Conservation (phyloP, 2,329 filamentous ascomycete genomes). For the Chrysosphaeria jannelii region DNA sequence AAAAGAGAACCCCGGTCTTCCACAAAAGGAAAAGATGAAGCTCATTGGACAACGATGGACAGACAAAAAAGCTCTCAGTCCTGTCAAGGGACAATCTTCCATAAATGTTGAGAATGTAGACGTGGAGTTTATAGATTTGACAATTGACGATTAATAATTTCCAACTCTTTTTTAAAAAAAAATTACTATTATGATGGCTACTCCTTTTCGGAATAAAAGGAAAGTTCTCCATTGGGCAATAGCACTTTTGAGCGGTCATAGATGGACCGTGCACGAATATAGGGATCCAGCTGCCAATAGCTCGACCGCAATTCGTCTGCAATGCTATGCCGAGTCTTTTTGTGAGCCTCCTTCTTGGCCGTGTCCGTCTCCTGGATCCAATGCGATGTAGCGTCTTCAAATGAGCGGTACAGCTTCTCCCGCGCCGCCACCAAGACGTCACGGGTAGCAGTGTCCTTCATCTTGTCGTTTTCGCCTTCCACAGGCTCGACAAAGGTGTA, state of each 20-base stretch:
- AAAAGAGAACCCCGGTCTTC: constrained; percentile 21
- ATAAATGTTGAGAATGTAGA: constrained; percentile 1
- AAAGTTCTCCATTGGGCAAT: constrained; percentile 29
- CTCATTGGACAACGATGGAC: constrained; percentile 32
- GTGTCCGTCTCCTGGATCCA: constrained; percentile 34
- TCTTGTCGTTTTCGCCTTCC: constrained; percentile 42
- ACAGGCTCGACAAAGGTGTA: constrained; percentile 59
- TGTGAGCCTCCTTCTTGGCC: constrained; percentile 16
- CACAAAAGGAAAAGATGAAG: constrained; percentile 39
- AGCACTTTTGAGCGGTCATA: constrained; percentile 64
- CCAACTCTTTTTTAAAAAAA: too few species aligned
- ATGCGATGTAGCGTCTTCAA: constrained; percentile 39
- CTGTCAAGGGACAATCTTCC: constrained; percentile 1
- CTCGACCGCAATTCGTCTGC: constrained; percentile 34
- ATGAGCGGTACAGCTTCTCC: constrained; percentile 34
- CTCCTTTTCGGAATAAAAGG: constrained; percentile 30
- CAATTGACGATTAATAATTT: constrained; percentile 2
- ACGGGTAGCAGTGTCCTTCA: constrained; percentile 33
- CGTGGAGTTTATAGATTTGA: constrained; percentile 4
- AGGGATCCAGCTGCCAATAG: constrained; percentile 80
- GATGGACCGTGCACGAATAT: constrained; percentile 49
- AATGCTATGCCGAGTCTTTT: constrained; percentile 26
- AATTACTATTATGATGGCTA: too few species aligned
- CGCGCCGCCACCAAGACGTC: constrained; percentile 33
- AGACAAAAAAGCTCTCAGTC: constrained; percentile 6